phyloP scores from a whole-genome alignment of 768 basidiomycete species.

The Mycena metata region DNA sequence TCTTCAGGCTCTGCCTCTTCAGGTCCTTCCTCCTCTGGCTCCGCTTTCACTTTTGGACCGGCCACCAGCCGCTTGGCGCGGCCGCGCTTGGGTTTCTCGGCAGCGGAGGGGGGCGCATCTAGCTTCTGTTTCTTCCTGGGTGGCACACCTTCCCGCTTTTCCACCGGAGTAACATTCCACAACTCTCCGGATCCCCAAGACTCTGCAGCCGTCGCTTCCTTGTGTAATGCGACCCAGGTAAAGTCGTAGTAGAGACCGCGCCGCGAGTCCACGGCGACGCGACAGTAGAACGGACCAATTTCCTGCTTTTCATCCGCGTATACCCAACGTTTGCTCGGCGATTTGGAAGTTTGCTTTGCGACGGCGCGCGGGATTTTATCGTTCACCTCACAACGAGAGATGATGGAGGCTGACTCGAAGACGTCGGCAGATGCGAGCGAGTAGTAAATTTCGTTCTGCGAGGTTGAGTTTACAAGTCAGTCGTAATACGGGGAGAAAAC shows the following conservation, averaged over 20 bases:
- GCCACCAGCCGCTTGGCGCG: slow-evolving; percentile 28
- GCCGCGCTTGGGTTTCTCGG: slow-evolving; percentile 13
- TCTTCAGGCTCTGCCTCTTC: slow-evolving; percentile 38
- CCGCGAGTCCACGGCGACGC: slow-evolving; percentile 67
- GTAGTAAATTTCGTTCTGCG: slow-evolving; percentile 84
- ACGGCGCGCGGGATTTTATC: slow-evolving; percentile 40
- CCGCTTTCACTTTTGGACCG: slow-evolving; percentile 21
- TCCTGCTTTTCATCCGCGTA: slow-evolving; percentile 46
- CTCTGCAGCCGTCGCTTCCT: slow-evolving; percentile 51
- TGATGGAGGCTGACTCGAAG: slow-evolving; percentile 64
- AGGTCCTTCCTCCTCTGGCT: slow-evolving; percentile 20
- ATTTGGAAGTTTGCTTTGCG: slow-evolving; percentile 20
- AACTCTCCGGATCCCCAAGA: slow-evolving; percentile 55
- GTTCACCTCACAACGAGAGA: slow-evolving; percentile 65
- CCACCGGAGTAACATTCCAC: slow-evolving; percentile 61
- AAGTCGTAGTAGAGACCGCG: slow-evolving; percentile 75
- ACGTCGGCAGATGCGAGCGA: slow-evolving; percentile 63
- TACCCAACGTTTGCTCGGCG: slow-evolving; percentile 35
- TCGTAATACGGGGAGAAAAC: neutral
- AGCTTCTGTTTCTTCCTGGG: slow-evolving; percentile 34
- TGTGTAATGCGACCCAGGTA: slow-evolving; percentile 66
- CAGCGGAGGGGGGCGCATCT: neutral
- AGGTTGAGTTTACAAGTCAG: neutral
- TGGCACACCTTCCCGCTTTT: slow-evolving; percentile 16
- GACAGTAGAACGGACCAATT: slow-evolving; percentile 65